Evolutionary conservation across 768 basidiomycete genomes (phyloP), one percentile per base, ranked within the genome.

Genomic region (Hericium alpestre): DNA sequence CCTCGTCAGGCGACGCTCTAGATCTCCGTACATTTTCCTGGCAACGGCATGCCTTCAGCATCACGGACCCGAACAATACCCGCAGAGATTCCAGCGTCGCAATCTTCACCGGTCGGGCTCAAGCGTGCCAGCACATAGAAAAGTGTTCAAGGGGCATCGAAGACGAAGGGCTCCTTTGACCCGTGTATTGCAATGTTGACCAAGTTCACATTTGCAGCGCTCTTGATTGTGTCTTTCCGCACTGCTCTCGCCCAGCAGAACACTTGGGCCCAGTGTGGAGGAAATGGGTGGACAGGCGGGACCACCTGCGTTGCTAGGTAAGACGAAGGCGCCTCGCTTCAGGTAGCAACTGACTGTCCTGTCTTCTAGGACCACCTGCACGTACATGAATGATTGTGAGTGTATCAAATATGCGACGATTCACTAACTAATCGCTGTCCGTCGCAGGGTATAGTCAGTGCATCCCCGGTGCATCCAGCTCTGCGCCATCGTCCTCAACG

Each of bases 231-330:
- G 2, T 32, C 32, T 5, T 32, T 10, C 32, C 32, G 32, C 32
- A 10, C 22, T 7, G 56, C 39, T 15, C 18, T 58, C 16, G 56
- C 52, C 8, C 56, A 58, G 38, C 53, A 52, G 43, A 25, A 37
- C 10, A 38, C 41, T 27, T 58, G 38, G 23, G 53, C 20, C 23
- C 57, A 58, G 37, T 58, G 66, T 52, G 67, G 66, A n/a, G 67
- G 65, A 8, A 70, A 62, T 47, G 68, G 69, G 16, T 78, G 74
- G 73, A 70, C 73, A 6, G 76, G 77, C 49, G 23, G 69, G 18
- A 76, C 74, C 6, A 69, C 70, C 11, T 78, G 78, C 47, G 71
- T 70, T 46, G 56, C 72, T 25, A 73, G 74, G 73, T 76, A 61
- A 54, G 61, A 55, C 10, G 32, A 32, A 10, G 32, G 6, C 8